These are phyloP conservation scores for Athelia psychrophila DNA, from an alignment of 1,284 basidiomycete genomes.

Conservation along the genomic window DNA sequence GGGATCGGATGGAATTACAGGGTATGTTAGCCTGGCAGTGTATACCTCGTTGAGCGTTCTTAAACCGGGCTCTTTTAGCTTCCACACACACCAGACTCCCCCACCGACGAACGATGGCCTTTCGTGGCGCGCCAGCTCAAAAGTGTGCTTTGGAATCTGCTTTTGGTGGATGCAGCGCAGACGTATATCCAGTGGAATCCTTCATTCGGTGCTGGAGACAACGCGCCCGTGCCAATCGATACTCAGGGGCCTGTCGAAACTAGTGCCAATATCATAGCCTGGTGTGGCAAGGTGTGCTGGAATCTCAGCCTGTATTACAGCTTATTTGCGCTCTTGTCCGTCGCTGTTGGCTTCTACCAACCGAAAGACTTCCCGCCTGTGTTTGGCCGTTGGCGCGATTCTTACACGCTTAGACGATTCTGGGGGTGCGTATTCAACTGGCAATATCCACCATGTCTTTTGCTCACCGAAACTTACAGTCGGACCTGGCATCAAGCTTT, in stretches of 20 bases:
- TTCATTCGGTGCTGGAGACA: constrained; percentile 6
- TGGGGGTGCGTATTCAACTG: constrained; percentile 33
- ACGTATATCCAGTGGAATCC: constrained; percentile 16
- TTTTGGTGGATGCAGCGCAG: constrained; percentile 16
- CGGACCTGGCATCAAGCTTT: constrained; percentile 29
- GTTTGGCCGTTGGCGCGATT: constrained; percentile 29
- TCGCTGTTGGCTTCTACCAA: constrained; percentile 18
- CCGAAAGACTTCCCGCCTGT: constrained; percentile 30
- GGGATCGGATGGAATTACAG: constrained; percentile 19
- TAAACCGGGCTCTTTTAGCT: background rate
- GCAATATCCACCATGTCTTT: background rate
- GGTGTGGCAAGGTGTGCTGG: constrained; percentile 7
- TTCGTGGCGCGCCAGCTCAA: constrained; percentile 7
- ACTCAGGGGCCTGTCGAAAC: constrained; percentile 14
- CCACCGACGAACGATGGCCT: constrained; percentile 1
- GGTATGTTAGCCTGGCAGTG: constrained; percentile 5
- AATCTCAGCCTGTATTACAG: constrained; percentile 20
- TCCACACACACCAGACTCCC: constrained; percentile 2
- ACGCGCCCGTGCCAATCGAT: constrained; percentile 10
- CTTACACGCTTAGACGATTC: constrained; percentile 31
- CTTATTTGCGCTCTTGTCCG: constrained; percentile 15
- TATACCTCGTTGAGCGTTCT: background rate
- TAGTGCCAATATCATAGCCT: constrained; percentile 10
- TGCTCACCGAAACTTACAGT: constrained; percentile 10
- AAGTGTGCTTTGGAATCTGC: constrained; percentile 7